phyloP scores from a whole-genome alignment of 352 stramenopile species.

The Phytopythium boreale region DNA sequence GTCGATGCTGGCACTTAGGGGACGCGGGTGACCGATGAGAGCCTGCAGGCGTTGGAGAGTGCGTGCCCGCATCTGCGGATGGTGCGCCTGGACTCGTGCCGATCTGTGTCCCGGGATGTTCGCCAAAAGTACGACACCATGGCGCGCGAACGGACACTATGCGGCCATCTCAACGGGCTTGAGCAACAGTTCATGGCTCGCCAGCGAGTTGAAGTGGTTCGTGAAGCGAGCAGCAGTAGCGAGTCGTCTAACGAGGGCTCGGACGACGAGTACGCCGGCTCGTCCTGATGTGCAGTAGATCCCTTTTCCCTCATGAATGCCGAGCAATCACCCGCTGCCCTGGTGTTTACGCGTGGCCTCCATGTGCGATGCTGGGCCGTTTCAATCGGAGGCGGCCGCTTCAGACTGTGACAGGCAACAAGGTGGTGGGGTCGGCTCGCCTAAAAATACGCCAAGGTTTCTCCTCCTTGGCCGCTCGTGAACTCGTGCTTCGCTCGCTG shows the following conservation, averaged over 20 bases:
- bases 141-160: constrained; percentile 13
- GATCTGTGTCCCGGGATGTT: constrained; percentile 51
- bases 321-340: not conserved
- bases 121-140: constrained; percentile 36
- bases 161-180: constrained; percentile 21
- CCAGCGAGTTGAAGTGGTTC: constrained; percentile 35
- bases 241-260: constrained; percentile 24
- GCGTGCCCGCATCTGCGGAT: constrained; percentile 38
- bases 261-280: constrained; percentile 18
- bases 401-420: not conserved
- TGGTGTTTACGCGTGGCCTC: not conserved
- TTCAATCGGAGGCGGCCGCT: not conserved
- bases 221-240: constrained; percentile 27
- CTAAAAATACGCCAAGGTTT: constrained; percentile 5
- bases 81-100: constrained; percentile 69
- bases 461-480: not conserved
- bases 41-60: constrained; percentile 35
- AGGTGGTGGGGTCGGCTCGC: not conserved
- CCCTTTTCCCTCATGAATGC: not conserved
- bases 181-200: constrained; percentile 33
- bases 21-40: constrained; percentile 45
- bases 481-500: not conserved
- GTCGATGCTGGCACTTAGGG: constrained; percentile 19
- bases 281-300: not conserved
- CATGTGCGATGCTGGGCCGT: not conserved